These are phyloP conservation scores for Sporothrix luriei DNA, from an alignment of 2,329 filamentous ascomycete genomes.

Conservation along the genomic window DNA sequence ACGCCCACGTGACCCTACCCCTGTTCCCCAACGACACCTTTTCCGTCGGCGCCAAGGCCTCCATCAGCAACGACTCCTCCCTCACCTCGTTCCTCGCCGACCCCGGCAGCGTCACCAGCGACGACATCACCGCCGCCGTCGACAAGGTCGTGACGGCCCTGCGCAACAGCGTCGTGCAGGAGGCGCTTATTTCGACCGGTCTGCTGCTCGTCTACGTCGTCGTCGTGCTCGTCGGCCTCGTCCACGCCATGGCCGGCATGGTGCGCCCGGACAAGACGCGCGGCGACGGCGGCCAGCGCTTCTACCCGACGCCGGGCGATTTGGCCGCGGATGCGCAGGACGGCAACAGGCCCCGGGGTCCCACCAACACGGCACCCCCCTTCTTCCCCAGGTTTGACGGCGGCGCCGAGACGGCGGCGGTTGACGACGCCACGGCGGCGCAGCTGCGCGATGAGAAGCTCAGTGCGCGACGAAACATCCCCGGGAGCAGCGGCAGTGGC, in stretches of 20 bases:
- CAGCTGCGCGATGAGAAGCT: conserved; percentile 41
- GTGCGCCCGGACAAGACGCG: conserved; percentile 61
- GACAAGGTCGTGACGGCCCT: conserved; percentile 69
- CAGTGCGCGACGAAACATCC: not conserved
- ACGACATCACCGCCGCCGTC: conserved; percentile 80
- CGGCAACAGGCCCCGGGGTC: too few relatives aligned
- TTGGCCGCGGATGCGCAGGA: not conserved
- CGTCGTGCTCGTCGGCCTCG: conserved; percentile 72
- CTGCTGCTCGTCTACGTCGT: conserved; percentile 77
- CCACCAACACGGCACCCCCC: conserved; percentile 35
- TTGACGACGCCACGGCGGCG: conserved; percentile 33
- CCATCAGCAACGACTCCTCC: conserved; percentile 59
- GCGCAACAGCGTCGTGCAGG: conserved; percentile 67
- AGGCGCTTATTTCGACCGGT: conserved; percentile 76
- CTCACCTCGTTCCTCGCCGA: conserved; percentile 75
- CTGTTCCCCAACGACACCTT: conserved; percentile 78
- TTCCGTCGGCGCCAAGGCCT: conserved; percentile 71
- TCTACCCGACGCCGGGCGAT: conserved; percentile 29
- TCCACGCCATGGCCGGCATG: conserved; percentile 66
- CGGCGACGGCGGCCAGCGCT: conserved; percentile 59
- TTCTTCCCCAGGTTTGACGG: conserved; percentile 32
- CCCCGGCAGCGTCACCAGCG: conserved; percentile 70
- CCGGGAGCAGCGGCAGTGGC: not conserved
- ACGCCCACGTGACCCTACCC: conserved; percentile 82
- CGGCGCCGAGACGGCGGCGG: conserved; percentile 30